Base-by-base conservation (phyloP, 768 basidiomycete species). In the Chalciporus chontae region DNA sequence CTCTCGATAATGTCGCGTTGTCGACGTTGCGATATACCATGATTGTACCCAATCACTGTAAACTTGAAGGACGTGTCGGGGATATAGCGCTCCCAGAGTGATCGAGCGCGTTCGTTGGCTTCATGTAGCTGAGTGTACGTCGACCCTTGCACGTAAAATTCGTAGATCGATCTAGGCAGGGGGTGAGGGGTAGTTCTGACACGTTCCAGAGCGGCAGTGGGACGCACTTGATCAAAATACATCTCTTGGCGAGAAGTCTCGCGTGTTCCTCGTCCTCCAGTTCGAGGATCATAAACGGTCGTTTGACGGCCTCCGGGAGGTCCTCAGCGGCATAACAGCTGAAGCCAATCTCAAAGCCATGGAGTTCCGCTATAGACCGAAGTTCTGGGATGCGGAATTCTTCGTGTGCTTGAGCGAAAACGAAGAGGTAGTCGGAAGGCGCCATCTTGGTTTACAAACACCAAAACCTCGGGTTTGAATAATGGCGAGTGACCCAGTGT, bases 351-450 rank as follows among this genome's bases (percentile, higher is more conserved):
- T 73, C 58, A 64, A 96, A 88, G 8, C 76, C 80, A 70, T 86
- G 65, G 0, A 92, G 75, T 58, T 93, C 81, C 3, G 90, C 79
- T 34, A 94, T 66, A 4, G 92, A 94, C 26, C 70, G 66, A 0
- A 96, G 77, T 64, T 94, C 91, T 29, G 93, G 92, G 11, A 94
- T 66, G 21, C 94, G 76, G 63, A 95, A 95, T 31, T 90, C 85
- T 31, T 78, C 73, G 64, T 95, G 90, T 5, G 76, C 78, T 66
- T 89, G 89, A 2, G 90, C 90, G 68, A 93, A 90, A 39, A 86
- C 76, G 45, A 94, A 69, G 48, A 93, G 76, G 55, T 81, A 84
- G 39, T 70, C 62, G 46, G 40, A 47, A 24, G 48, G 47, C 45
- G 54, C 40, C 66, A 67, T 65, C 48, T 32, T 31, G 38, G 15